Percentiles rank a stretch among this genome's conserved stretches.
phyloP scores from a whole-genome alignment of 345 rosid genomes.

The Citrus mangshanensis region DNA sequence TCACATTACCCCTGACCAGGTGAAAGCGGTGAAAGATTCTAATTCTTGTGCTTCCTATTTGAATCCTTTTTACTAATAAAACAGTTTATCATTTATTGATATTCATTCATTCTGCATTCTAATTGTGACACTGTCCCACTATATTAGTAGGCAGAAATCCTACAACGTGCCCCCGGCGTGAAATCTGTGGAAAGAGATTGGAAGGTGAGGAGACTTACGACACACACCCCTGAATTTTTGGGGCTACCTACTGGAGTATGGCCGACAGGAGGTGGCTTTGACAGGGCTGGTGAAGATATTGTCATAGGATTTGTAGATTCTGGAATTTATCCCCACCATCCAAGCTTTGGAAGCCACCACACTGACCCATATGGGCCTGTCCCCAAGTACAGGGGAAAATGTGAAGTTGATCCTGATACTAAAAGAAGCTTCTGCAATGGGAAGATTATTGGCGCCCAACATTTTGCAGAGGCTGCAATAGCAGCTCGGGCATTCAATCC shows the following conservation, averaged over 20 bases:
- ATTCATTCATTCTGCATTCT: slow-evolving; percentile 12
- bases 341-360: slow-evolving; percentile 72
- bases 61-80: background rate
- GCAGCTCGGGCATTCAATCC: slow-evolving; percentile 95
- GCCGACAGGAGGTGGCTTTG: slow-evolving; percentile 99
- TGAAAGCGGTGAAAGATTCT: slow-evolving; percentile 34
- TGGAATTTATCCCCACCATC: slow-evolving; percentile 88
- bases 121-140: slow-evolving; percentile 42
- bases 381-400: slow-evolving; percentile 88
- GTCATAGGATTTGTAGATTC: slow-evolving; percentile 96
- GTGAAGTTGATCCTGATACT: slow-evolving; percentile 78
- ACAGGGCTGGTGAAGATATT: slow-evolving; percentile 91
- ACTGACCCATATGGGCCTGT: slow-evolving; percentile 79
- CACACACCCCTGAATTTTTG: slow-evolving; percentile 95
- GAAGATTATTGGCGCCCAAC: slow-evolving; percentile 97
- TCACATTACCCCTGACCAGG: slow-evolving; percentile 85
- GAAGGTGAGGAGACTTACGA: slow-evolving; percentile 94
- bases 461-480: slow-evolving; percentile 94
- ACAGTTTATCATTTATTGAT: background rate
- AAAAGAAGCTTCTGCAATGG: slow-evolving; percentile 79
- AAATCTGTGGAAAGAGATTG: slow-evolving; percentile 90
- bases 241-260: slow-evolving; percentile 98
- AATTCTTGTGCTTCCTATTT: background rate
- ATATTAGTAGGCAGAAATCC: slow-evolving; percentile 86
- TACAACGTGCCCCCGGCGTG: slow-evolving; percentile 73